These are phyloP conservation scores for Pyricularia sp. DNA, from an alignment of 2,329 filamentous ascomycete genomes.

Conservation along the genomic window DNA sequence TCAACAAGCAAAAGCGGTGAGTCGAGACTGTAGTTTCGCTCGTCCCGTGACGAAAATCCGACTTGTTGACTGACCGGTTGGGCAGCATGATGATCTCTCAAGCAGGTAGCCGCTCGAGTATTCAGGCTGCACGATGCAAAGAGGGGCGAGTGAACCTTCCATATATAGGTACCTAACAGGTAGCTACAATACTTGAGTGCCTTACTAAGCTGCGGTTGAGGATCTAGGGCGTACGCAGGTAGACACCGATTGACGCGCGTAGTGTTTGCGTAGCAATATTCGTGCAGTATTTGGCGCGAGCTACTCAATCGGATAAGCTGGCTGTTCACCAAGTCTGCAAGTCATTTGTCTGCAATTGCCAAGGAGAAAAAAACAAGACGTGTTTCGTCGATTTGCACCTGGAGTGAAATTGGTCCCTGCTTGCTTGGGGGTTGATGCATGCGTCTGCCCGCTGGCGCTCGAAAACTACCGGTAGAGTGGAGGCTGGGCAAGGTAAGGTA, in stretches of 20 bases:
- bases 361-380: background rate
- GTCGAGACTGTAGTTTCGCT: background rate
- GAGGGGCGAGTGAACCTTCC: too few relatives aligned
- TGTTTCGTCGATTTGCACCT: background rate
- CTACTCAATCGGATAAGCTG: background rate
- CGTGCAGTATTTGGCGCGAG: background rate
- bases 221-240: background rate
- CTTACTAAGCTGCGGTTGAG: too few relatives aligned
- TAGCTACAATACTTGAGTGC: too few relatives aligned
- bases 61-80: background rate
- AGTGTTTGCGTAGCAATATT: background rate
- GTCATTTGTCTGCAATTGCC: background rate
- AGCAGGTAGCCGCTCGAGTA: background rate
- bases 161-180: too few relatives aligned
- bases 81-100: background rate
- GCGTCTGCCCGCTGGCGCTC: too few relatives aligned
- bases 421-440: too few relatives aligned
- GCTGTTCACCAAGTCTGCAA: background rate
- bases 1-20: background rate
- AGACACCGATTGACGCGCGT: background rate
- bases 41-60: background rate
- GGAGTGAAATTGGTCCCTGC: too few relatives aligned
- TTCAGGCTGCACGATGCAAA: background rate
- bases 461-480: too few relatives aligned
- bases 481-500: too few relatives aligned